These are phyloP conservation scores for Ajuga reptans DNA, from an alignment of 305 asterid species.

Conservation along the genomic window DNA sequence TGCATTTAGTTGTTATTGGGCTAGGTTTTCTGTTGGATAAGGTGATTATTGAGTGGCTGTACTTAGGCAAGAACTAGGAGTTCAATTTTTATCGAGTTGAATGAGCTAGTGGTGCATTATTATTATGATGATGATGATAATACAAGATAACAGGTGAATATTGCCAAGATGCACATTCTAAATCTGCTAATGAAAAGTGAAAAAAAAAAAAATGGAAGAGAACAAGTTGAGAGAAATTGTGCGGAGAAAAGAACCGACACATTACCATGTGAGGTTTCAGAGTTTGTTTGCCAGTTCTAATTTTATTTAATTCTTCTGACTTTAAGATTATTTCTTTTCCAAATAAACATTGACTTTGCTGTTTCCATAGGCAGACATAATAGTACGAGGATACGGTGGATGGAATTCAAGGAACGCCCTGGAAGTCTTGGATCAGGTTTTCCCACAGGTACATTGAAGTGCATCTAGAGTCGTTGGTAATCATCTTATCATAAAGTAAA, in stretches of 20 bases:
- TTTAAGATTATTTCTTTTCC: neutral
- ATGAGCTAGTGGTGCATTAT: neutral
- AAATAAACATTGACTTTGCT: neutral
- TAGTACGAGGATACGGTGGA: slow-evolving; percentile 42
- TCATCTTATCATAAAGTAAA: neutral
- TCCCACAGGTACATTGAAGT: slow-evolving; percentile 34
- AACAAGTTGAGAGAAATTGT: too few species aligned
- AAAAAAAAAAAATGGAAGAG: too few species aligned
- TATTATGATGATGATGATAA: too few species aligned
- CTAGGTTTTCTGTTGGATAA: neutral
- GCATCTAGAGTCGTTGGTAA: neutral
- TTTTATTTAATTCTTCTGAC: neutral
- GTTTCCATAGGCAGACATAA: slow-evolving; percentile 42
- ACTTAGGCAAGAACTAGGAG: neutral
- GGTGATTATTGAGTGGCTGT: neutral
- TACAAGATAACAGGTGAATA: too few species aligned
- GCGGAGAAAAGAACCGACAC: too few species aligned
- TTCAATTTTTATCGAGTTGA: neutral
- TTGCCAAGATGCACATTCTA: too few species aligned
- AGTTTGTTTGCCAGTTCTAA: neutral
- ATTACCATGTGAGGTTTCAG: neutral
- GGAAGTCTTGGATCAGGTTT: slow-evolving; percentile 35
- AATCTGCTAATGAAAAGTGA: too few species aligned
- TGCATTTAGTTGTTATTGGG: too few species aligned
- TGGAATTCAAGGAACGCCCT: slow-evolving; percentile 52